These are phyloP conservation scores for Salix brachista DNA, from an alignment of 345 rosid species.

Conservation along the genomic window DNA sequence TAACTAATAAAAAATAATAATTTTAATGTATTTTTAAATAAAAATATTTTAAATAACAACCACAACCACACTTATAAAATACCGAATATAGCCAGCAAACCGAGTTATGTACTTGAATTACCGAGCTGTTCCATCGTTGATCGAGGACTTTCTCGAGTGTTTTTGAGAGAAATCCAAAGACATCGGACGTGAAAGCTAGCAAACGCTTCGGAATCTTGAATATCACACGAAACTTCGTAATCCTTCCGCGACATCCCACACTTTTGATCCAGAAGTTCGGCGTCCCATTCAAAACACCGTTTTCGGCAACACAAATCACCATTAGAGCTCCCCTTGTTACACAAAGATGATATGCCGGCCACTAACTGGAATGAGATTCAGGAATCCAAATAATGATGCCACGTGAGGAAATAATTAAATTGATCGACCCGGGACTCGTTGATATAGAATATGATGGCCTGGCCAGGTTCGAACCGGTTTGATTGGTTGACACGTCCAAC, in stretches of 20 bases:
- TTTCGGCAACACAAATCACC: not conserved
- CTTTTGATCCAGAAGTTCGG: not conserved
- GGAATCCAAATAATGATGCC: not conserved
- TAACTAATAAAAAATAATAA: too few relatives aligned
- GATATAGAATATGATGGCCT: too few relatives aligned
- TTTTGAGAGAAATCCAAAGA: not conserved
- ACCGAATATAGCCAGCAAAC: not conserved
- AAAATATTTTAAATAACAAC: too few relatives aligned
- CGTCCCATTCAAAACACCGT: not conserved
- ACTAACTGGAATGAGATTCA: not conserved
- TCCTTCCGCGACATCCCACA: not conserved
- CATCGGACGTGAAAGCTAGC: not conserved
- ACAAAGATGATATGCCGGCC: not conserved
- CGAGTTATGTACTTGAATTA: not conserved
- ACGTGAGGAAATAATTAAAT: not conserved
- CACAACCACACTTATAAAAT: too few relatives aligned
- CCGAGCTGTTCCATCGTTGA: not conserved
- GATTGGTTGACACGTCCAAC: too few relatives aligned
- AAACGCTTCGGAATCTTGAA: not conserved
- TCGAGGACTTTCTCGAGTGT: not conserved
- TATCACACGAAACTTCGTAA: not conserved
- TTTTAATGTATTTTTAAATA: too few relatives aligned
- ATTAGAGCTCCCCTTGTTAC: not conserved
- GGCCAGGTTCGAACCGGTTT: too few relatives aligned
- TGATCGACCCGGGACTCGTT: too few relatives aligned